These are phyloP conservation scores for Aspergillus phoenicis DNA, from an alignment of 2,329 filamentous ascomycete species.

Conservation along the genomic window DNA sequence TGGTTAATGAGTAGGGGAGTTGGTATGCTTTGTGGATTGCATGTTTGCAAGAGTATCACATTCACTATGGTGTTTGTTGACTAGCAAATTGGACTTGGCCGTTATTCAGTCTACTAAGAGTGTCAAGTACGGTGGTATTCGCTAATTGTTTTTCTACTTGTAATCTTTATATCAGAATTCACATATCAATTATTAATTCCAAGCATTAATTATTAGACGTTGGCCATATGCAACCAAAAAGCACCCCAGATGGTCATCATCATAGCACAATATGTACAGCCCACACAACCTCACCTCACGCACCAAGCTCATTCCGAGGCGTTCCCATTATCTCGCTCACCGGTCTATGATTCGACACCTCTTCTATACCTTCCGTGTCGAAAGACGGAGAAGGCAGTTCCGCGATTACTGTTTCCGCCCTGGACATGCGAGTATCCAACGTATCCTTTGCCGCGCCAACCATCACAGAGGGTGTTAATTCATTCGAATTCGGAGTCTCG, in stretches of 20 bases:
- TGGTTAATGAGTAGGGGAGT: too few relatives aligned
- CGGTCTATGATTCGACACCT: neutral
- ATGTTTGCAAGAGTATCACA: too few relatives aligned
- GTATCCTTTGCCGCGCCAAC: neutral
- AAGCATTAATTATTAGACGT: too few relatives aligned
- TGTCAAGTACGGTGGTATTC: too few relatives aligned
- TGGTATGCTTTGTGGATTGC: too few relatives aligned
- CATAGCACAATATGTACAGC: neutral
- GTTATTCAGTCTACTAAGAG: too few relatives aligned
- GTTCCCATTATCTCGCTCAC: slow-evolving; percentile 8
- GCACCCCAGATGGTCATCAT: neutral
- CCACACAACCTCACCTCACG: slow-evolving; percentile 4
- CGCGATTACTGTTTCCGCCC: neutral
- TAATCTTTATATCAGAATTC: too few relatives aligned
- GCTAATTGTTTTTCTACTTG: too few relatives aligned
- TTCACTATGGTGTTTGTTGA: too few relatives aligned
- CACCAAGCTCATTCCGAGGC: slow-evolving; percentile 6
- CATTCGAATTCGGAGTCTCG: neutral
- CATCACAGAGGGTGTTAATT: neutral
- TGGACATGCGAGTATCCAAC: neutral
- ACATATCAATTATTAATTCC: too few relatives aligned
- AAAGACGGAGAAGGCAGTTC: slow-evolving; percentile 5
- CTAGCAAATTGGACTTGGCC: too few relatives aligned
- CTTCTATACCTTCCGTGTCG: neutral
- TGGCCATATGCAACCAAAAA: too few relatives aligned